These are phyloP conservation scores for Candida stauntonica DNA, from an alignment of 805 yeast genomes.

Conservation along the genomic window DNA sequence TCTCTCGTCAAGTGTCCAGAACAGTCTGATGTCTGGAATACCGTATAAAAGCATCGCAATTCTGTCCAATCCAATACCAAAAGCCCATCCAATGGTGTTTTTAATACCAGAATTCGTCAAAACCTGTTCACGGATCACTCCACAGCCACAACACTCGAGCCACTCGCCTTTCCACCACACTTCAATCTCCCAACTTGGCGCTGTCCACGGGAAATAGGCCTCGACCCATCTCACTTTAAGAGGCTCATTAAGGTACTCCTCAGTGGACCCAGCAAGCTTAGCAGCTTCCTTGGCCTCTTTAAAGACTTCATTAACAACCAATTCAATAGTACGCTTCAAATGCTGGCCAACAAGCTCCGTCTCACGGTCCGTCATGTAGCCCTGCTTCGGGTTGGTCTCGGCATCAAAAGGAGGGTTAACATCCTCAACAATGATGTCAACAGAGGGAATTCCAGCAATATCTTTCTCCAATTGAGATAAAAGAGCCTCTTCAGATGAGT, in stretches of 20 bases:
- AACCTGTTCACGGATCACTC: slow-evolving; percentile 78
- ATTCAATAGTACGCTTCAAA: slow-evolving; percentile 80
- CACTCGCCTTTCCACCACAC: slow-evolving; percentile 99
- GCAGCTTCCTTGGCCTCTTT: slow-evolving; percentile 64
- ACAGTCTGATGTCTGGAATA: slow-evolving; percentile 88
- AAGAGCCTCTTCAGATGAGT: slow-evolving; percentile 28
- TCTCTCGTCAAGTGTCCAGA: slow-evolving; percentile 84
- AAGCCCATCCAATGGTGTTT: slow-evolving; percentile 89
- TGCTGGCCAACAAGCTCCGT: slow-evolving; percentile 68
- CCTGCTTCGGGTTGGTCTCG: slow-evolving; percentile 74
- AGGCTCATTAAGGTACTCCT: slow-evolving; percentile 64
- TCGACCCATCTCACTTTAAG: slow-evolving; percentile 90
- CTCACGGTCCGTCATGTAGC: slow-evolving; percentile 65
- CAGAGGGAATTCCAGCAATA: slow-evolving; percentile 58
- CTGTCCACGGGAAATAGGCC: slow-evolving; percentile 96
- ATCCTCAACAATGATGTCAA: slow-evolving; percentile 75
- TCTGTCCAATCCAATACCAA: slow-evolving; percentile 92
- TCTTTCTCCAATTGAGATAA: slow-evolving; percentile 49
- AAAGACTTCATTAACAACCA: slow-evolving; percentile 78
- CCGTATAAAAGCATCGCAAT: slow-evolving; percentile 95
- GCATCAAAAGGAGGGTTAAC: slow-evolving; percentile 50
- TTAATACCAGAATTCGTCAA: slow-evolving; percentile 65
- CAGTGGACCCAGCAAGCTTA: slow-evolving; percentile 51
- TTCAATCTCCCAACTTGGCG: slow-evolving; percentile 97
- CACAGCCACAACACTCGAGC: slow-evolving; percentile 97